Evolutionary conservation across 2,329 filamentous ascomycete species (phyloP).

Genomic region (Colletotrichum graminicola): DNA sequence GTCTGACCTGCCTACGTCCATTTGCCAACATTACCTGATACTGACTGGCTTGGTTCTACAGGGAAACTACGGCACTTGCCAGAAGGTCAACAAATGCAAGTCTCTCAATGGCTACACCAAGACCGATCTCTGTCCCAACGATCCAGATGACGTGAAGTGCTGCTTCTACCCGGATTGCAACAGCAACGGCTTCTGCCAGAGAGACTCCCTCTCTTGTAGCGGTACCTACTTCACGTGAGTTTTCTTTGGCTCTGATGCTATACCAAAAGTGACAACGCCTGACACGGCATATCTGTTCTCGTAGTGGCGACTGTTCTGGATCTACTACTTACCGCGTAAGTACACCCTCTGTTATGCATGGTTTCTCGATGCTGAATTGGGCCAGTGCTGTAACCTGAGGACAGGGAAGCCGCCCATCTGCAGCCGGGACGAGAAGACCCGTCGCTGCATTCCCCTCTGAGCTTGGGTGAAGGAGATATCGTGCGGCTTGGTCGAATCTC

Average conservation of each 20-base stretch:
- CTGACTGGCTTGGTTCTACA: not conserved
- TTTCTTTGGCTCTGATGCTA: not conserved
- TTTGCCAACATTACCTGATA: not conserved
- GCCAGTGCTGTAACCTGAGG: constrained; percentile 35
- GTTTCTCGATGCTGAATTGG: not conserved
- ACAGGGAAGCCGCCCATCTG: constrained; percentile 32
- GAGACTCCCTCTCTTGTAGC: constrained; percentile 27
- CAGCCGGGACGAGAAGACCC: constrained; percentile 16
- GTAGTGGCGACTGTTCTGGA: constrained; percentile 36
- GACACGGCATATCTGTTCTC: not conserved
- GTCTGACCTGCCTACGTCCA: not conserved
- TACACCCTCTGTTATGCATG: not conserved
- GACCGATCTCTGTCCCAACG: constrained; percentile 35
- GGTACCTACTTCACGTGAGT: constrained; percentile 33
- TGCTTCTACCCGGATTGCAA: constrained; percentile 38
- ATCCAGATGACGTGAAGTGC: constrained; percentile 37
- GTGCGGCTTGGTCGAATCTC: not conserved
- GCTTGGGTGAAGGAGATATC: not conserved
- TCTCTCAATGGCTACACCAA: constrained; percentile 25
- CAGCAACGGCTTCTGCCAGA: constrained; percentile 32
- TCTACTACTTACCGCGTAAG: constrained; percentile 32
- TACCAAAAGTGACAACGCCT: not conserved
- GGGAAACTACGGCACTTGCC: constrained; percentile 37
- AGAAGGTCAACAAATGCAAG: constrained; percentile 33
- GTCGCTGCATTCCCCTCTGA: constrained; percentile 28